Conservation (phyloP, 2,329 filamentous ascomycete genomes). For the Alternaria rosae region DNA sequence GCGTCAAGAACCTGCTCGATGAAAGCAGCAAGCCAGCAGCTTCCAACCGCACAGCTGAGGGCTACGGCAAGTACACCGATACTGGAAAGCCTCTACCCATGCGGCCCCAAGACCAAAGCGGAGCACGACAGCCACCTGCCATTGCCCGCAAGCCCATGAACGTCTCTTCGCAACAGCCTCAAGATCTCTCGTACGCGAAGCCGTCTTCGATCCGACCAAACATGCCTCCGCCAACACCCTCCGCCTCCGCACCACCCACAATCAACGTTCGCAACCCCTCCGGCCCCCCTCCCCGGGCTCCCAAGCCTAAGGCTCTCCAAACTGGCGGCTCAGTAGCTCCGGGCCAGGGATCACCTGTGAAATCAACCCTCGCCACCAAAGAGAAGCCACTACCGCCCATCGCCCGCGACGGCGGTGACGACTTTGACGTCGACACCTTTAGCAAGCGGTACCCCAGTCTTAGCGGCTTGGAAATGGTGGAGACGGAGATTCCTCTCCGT, state of each 20-base stretch:
- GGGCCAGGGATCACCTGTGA: constrained; percentile 14
- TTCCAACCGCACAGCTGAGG: constrained; percentile 77
- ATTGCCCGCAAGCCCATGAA: constrained; percentile 59
- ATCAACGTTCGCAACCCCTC: constrained; percentile 41
- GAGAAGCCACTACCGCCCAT: constrained; percentile 32
- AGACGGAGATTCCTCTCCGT: constrained; percentile 62
- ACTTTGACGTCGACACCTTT: constrained; percentile 72
- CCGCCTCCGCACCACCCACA: constrained; percentile 45
- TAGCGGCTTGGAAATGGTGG: constrained; percentile 86
- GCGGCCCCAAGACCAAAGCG: constrained; percentile 39
- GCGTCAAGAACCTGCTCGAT: constrained; percentile 83
- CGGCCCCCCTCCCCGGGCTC: constrained; percentile 59
- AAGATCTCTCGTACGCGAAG: constrained; percentile 41
- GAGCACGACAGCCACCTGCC: constrained; percentile 30
- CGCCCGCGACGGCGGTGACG: constrained; percentile 61
- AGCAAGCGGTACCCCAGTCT: constrained; percentile 87
- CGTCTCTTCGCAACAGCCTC: constrained; percentile 19
- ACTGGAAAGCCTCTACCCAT: constrained; percentile 40
- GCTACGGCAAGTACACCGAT: constrained; percentile 86
- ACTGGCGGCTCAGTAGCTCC: constrained; percentile 48
- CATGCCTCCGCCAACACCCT: constrained; percentile 29
- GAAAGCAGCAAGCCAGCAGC: constrained; percentile 68
- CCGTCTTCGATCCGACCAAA: constrained; percentile 32
- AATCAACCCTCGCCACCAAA: constrained; percentile 5
- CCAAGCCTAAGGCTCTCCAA: constrained; percentile 67